Percentiles rank a stretch among this genome's conserved stretches.
Evolutionary conservation across 768 basidiomycete species (phyloP).

Genomic region (Psilocybe tampanensis): DNA sequence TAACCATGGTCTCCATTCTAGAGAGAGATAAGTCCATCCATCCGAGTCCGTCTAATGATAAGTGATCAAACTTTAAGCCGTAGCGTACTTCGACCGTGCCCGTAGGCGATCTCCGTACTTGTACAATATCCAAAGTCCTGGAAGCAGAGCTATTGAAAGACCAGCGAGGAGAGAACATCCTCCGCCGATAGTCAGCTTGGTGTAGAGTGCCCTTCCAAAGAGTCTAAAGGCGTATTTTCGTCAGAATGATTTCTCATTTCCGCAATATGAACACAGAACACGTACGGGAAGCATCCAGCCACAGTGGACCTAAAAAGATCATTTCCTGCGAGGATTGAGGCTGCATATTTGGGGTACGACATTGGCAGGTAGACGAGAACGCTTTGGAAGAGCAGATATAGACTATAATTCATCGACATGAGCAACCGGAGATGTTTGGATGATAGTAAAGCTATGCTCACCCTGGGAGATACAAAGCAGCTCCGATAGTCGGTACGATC

Average conservation of each 20-base stretch:
- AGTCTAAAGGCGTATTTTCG: neutral
- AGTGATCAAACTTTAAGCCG: neutral
- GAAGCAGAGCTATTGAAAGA: conserved; percentile 1
- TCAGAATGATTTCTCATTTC: neutral
- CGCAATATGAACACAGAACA: neutral
- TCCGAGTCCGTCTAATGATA: no score
- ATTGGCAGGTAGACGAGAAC: neutral
- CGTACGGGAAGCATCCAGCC: conserved; percentile 1
- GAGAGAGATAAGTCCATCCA: no score
- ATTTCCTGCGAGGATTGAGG: neutral
- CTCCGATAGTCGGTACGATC: conserved; percentile 4
- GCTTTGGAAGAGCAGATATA: conserved; percentile 1
- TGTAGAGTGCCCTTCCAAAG: neutral
- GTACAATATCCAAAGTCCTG: conserved; percentile 2
- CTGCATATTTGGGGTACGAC: neutral
- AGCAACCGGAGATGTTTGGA: neutral
- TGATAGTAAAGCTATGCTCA: neutral
- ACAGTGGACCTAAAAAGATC: neutral
- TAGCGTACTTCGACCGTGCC: neutral
- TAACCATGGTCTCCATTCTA: no score
- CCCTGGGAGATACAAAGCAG: conserved; percentile 6
- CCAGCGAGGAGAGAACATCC: conserved; percentile 5
- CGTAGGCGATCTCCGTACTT: neutral
- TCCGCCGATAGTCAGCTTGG: neutral
- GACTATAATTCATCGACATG: neutral